phyloP scores from a whole-genome alignment of 495 filamentous ascomycete genomes.

The Thermochaetoides thermophila region DNA sequence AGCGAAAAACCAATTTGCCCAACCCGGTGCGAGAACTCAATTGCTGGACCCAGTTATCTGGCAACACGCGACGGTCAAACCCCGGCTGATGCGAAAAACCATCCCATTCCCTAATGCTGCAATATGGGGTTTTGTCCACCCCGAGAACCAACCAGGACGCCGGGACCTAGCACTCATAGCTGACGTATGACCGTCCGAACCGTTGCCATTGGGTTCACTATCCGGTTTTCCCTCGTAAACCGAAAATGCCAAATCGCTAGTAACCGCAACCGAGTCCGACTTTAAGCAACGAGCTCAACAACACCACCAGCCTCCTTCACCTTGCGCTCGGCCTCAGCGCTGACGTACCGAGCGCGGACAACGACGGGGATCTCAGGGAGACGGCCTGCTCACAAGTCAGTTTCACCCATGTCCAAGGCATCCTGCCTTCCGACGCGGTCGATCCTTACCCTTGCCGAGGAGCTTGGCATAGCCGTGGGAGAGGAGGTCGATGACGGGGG shows the following conservation, averaged over 20 bases:
- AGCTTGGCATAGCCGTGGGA: conserved; percentile 24
- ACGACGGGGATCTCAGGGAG: conserved; percentile 22
- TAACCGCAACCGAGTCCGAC: conserved; percentile 13
- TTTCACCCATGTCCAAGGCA: neutral
- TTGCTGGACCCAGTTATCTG: conserved; percentile 6
- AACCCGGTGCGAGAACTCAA: conserved; percentile 3
- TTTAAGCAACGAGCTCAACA: conserved; percentile 21
- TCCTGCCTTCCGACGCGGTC: neutral
- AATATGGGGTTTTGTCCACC: conserved; percentile 14
- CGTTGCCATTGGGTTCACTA: conserved; percentile 15
- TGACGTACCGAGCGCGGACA: conserved; percentile 21
- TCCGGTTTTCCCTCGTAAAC: conserved; percentile 19
- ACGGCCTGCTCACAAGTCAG: conserved; percentile 12
- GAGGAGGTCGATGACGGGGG: conserved; percentile 23
- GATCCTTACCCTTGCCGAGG: conserved; percentile 21
- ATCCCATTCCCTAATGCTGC: conserved; percentile 24
- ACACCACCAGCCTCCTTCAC: conserved; percentile 22
- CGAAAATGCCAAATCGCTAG: conserved; percentile 22
- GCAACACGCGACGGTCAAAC: conserved; percentile 6
- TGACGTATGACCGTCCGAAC: conserved; percentile 14
- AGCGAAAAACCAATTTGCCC: neutral
- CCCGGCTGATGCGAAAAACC: conserved; percentile 17
- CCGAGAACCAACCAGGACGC: conserved; percentile 21
- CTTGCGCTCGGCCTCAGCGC: conserved; percentile 24
- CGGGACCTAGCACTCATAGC: conserved; percentile 18